Conservation (phyloP, 2,329 filamentous ascomycete genomes). For the Claviceps pusilla region DNA sequence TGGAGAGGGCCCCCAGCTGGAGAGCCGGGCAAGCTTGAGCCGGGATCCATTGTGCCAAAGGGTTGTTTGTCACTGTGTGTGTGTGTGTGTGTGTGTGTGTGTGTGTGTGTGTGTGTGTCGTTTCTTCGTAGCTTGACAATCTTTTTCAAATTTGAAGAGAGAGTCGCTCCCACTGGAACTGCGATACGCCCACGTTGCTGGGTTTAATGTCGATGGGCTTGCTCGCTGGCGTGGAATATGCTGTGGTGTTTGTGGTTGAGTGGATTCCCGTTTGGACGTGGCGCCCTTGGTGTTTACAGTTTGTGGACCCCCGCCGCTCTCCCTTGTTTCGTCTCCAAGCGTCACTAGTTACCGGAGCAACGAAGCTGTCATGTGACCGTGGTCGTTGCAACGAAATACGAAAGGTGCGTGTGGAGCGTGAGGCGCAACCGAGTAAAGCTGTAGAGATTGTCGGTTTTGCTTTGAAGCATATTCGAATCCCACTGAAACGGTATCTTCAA, state of each 20-base stretch:
- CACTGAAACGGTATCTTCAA: no score
- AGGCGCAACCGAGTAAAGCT: background rate
- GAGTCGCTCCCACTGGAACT: background rate
- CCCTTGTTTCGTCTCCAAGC: background rate
- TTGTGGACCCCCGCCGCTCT: background rate
- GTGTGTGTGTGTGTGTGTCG: background rate
- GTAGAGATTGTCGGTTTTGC: no score
- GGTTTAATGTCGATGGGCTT: background rate
- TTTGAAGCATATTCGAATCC: no score
- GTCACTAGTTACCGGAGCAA: slow-evolving; percentile 6
- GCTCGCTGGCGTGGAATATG: background rate
- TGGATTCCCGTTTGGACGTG: slow-evolving; percentile 1
- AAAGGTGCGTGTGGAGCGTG: background rate
- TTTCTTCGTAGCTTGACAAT: background rate
- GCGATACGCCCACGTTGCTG: slow-evolving; percentile 1
- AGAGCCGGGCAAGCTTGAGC: slow-evolving; percentile 36
- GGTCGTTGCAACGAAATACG: background rate
- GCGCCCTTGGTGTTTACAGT: slow-evolving; percentile 8
- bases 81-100: no score
- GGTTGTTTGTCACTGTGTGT: background rate
- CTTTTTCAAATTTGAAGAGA: background rate
- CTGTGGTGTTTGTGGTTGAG: background rate
- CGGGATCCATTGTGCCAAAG: slow-evolving; percentile 25
- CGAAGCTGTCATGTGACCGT: slow-evolving; percentile 10
- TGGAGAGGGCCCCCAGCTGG: slow-evolving; percentile 41